These are phyloP conservation scores for Aureobasidium sp. DNA, from an alignment of 2,329 filamentous ascomycete genomes.

Conservation along the genomic window DNA sequence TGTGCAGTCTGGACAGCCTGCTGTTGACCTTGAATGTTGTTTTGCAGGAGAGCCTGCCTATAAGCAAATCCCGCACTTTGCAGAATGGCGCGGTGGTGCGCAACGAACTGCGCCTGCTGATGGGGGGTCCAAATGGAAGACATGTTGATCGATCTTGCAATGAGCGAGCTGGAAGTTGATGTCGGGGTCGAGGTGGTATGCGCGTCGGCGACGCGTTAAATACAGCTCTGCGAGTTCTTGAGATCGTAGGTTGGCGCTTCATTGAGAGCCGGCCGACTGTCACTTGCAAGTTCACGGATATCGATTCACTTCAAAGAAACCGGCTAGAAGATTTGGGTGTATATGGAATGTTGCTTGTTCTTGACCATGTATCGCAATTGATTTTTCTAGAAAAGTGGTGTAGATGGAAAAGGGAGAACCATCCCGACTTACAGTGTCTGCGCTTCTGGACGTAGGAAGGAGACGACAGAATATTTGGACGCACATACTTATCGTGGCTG, in stretches of 20 bases:
- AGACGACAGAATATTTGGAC: not conserved
- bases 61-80: not conserved
- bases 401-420: not conserved
- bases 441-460: not conserved
- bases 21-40: not conserved
- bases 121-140: not conserved
- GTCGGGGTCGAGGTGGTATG: not conserved
- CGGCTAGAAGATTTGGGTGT: not conserved
- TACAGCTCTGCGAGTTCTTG: not conserved
- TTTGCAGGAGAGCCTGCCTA: not conserved
- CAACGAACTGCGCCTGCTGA: not conserved
- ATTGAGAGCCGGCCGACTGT: not conserved
- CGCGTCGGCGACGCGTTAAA: not conserved
- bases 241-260: not conserved
- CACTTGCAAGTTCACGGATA: not conserved
- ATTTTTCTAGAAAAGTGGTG: not conserved
- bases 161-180: not conserved
- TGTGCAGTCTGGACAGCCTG: not conserved
- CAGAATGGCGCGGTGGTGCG: not conserved
- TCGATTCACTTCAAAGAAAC: not conserved
- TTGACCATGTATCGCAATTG: not conserved
- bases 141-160: not conserved
- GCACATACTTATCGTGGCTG: not conserved
- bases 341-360: not conserved
- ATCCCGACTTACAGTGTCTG: not conserved